These are phyloP conservation scores for Ascoidea tarda DNA, from an alignment of 805 yeast species.

Conservation along the genomic window DNA sequence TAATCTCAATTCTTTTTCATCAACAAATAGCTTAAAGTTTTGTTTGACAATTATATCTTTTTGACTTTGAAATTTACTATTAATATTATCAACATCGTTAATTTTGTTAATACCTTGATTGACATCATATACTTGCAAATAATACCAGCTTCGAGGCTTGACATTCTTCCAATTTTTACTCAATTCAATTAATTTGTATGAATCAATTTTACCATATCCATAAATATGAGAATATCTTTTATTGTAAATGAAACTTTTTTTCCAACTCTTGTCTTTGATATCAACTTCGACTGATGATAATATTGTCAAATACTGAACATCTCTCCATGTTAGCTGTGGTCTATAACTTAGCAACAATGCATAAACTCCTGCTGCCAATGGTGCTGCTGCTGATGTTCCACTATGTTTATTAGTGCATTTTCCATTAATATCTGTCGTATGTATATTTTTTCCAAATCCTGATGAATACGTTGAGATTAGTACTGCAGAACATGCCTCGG, in stretches of 20 bases:
- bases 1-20: conserved; percentile 30
- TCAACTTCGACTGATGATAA: conserved; percentile 57
- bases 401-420: conserved; percentile 70
- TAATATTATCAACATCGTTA: conserved; percentile 11
- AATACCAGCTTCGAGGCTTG: conserved; percentile 84
- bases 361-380: conserved; percentile 90
- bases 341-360: conserved; percentile 71
- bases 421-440: conserved; percentile 67
- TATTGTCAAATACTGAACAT: conserved; percentile 74
- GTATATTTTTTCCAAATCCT: conserved; percentile 80
- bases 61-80: not conserved
- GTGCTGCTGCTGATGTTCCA: conserved; percentile 98
- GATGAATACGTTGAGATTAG: conserved; percentile 88
- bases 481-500: conserved; percentile 92
- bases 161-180: conserved; percentile 73
- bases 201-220: conserved; percentile 90
- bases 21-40: conserved; percentile 26
- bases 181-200: conserved; percentile 52
- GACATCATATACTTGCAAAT: conserved; percentile 28
- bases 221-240: conserved; percentile 68
- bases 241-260: conserved; percentile 41
- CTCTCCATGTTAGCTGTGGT: conserved; percentile 90
- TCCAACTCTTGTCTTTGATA: conserved; percentile 59
- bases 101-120: conserved; percentile 13
- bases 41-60: conserved; percentile 17